These are phyloP conservation scores for Fusarium domesticum DNA, from an alignment of 2,329 filamentous ascomycete genomes.

Conservation along the genomic window DNA sequence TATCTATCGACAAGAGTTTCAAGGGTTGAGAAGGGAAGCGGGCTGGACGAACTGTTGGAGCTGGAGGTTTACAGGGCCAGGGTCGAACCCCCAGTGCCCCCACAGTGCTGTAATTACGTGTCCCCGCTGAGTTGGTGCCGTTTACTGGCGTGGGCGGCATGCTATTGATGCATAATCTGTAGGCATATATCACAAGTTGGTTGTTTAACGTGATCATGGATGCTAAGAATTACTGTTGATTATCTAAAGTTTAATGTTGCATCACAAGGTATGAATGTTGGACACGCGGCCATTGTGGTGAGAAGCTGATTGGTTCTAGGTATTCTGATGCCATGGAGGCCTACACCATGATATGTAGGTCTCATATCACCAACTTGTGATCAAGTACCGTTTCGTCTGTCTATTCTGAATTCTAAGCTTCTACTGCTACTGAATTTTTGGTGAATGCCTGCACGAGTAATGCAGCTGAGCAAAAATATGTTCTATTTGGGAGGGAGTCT, in stretches of 20 bases:
- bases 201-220: no score
- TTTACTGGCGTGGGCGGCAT: constrained; percentile 14
- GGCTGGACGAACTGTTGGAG: constrained; percentile 25
- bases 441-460: not conserved
- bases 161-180: constrained; percentile 1
- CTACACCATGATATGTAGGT: no score
- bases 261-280: not conserved
- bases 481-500: constrained; percentile 40
- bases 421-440: not conserved
- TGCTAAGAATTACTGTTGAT: no score
- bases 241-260: no score
- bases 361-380: no score
- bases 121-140: constrained; percentile 18
- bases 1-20: not conserved
- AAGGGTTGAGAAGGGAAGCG: not conserved
- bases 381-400: no score
- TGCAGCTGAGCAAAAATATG: not conserved
- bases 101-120: constrained; percentile 16
- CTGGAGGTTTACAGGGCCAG: constrained; percentile 10
- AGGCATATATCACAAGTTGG: no score
- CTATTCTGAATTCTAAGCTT: no score
- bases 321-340: no score
- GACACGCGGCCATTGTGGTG: not conserved
- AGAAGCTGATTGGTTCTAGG: not conserved
- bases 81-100: constrained; percentile 10